Base-by-base conservation (phyloP, 164 flowering plant species). In the Brasenia schreberi region DNA sequence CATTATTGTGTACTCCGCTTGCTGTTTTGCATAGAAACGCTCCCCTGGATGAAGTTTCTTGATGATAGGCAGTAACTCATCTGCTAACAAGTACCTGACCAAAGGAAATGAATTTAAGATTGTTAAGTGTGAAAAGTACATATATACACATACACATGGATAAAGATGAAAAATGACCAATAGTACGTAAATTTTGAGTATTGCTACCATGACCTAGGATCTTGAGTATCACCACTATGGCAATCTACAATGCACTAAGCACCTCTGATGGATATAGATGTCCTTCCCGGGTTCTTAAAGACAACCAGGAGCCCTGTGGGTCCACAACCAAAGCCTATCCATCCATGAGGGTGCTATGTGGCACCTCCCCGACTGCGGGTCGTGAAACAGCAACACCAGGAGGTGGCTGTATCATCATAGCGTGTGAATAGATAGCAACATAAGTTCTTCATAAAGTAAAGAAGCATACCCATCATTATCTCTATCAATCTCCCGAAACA, bases 41-140 rank as follows among this genome's bases (percentile, higher is more conserved):
- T 94, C 99, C 10, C 96, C 81, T 66, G 97, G 99, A 75, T 94
- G 97, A 78, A 94, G 82, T 66, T 91, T 94, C 42, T 83, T 93
- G 68, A 91, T 85, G 61, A 91, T 69, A 42, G 90, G 85, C 23
- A 88, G 74, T 66, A 94, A 73, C 68, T 94, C 99, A 4, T 39
- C 78, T 59, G 82, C 89, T 27, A 90, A 84, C 80, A 91, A 79
- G 69, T 65, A 77, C 67, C 99, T 95, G 71, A 43, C 44, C 71
- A 67, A 65, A 7, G 18, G n/a, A 72, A 68, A 19, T 49, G 14
- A 64, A 61, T 39, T 23, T 18, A 52, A 63, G 33, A 43, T 19
- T 61, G 18, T 59, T 39, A 53, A 61, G 53, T 44, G 60, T 33
- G 43, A 9, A 43, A 27, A n/a, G 16, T 49, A 49, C 10, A 49